Base-by-base conservation (phyloP, 2,329 filamentous ascomycete species). In the Zarea fungicola region DNA sequence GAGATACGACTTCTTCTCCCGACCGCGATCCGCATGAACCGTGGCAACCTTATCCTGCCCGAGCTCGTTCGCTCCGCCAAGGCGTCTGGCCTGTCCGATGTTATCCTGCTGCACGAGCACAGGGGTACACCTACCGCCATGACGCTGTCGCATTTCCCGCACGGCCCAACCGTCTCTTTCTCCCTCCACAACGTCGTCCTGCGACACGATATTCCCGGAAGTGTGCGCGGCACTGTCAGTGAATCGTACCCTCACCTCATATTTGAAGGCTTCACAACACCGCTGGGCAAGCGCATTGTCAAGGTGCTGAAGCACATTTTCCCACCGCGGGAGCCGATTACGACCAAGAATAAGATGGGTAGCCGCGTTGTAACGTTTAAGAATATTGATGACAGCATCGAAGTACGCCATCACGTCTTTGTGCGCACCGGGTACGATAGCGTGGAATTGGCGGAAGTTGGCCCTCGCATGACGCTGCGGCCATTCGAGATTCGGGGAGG, bases 381-480 rank as follows among this genome's bases (percentile, higher is more conserved):
- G 66, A 96, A 96, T 60, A 87, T 93, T 47, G 90, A 96, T 56
- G 90, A 97, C 52, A 84, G 87, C 52, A 95, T 97, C 45, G 92
- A 99, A 68, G 87, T 99, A 39, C 81, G 93, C 37, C 71, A 73
- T 43, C 69, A 79, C 65, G 91, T 99, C 2, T 99, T 96, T 63
- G 92, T 99, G 16, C 85, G 88, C 65, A 97, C 93, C 0, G 86
- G 88, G 1, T 93, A 92, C 62, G 84, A 95, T 62, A 88, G 85
- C 51, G 89, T 97, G 3, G 90, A 95, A 66, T 70, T 96, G 58
- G 85, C 87, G 13, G 90, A 96, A 65, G 89, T 95, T 43, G 90
- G 92, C 0, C 93, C 93, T 1, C 78, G 93, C 50, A 96, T 97
- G 89, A 96, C 90, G n/a, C 93, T 97, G 89, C 78, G 89, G 57